Evolutionary conservation across 2,329 filamentous ascomycete genomes (phyloP), one percentile per base, ranked within the genome.

Genomic region (Calonectria pseudoturangicola): DNA sequence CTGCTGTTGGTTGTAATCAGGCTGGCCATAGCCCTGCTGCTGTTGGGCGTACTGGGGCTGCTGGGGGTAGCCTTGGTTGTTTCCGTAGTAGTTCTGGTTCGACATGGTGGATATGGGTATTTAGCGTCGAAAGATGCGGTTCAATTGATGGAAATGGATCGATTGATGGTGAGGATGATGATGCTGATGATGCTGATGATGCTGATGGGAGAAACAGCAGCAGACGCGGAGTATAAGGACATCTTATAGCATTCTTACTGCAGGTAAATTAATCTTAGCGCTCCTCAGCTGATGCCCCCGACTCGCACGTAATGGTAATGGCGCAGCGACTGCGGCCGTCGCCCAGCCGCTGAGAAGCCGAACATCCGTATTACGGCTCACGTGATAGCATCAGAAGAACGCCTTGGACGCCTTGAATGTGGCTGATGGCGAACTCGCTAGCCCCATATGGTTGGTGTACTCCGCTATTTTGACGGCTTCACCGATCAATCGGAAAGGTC

Each of bases 51-150:
- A 51, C 39, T 71, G 74, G 39, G 70, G 78, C 68, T 81, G 79
- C 64, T 79, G 79, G 25, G 73, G 68, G 66, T 74, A 69, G 64
- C 73, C 66, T 60, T 33, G 41, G 66, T 68, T 63, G 30, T 76
- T 78, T 73, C 82, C 82, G 81, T 85, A 86, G 74, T 84, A 85
- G 50, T 85, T 83, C 68, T 83, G 79, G 54, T 81, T 76, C 12
- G 84, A 85, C 84, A 86, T 86, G 54, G 15, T 60, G 36, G 36
- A 28, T 60, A 28, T 60, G 21, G 33, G 15, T 41, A 6, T 12
- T 41, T 60, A 18, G 21, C 27, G 58, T 45, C 25, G 25, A 21
- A 47, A 47, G 21, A 30, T n/a, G 58, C n/a, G 47, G 39, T 33
- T 36, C 18, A 25, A 47, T 47, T n/a, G 41, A 33, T 63, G 58